Evolutionary conservation across 139 green algal species (phyloP).

Genomic region (Zygnema cylindricum): DNA sequence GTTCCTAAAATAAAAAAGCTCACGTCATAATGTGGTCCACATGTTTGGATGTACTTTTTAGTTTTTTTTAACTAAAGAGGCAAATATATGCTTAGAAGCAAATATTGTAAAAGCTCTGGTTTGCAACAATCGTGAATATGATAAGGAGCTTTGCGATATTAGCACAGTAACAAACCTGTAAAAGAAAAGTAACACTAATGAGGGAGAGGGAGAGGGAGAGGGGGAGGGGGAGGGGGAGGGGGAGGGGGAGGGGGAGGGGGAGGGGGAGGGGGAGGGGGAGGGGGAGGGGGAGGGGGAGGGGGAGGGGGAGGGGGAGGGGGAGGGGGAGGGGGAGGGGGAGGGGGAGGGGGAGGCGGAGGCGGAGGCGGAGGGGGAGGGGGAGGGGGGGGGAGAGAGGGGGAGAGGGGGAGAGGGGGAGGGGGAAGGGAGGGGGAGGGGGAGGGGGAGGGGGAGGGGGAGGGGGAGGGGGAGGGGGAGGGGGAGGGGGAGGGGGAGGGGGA

Average conservation of each 20-base stretch:
- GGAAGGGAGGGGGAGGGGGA: not conserved
- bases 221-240: not conserved
- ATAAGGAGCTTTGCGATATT: no score
- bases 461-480: not conserved
- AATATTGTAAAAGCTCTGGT: no score
- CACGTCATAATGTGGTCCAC: no score
- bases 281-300: not conserved
- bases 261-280: conserved; percentile 15
- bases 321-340: not conserved
- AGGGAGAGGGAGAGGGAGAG: not conserved
- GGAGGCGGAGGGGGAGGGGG: not conserved
- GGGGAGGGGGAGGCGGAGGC: conserved; percentile 16
- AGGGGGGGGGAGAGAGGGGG: not conserved
- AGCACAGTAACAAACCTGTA: no score
- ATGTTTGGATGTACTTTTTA: no score
- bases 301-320: not conserved
- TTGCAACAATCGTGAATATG: no score
- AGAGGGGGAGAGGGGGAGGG: not conserved
- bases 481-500: not conserved
- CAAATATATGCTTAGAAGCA: no score
- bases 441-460: not conserved
- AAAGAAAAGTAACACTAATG: not conserved
- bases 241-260: not conserved
- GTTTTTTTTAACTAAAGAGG: no score
- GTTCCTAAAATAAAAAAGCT: no score